phyloP scores from a whole-genome alignment of 2,329 filamentous ascomycete genomes.

The Orbilia javanica region DNA sequence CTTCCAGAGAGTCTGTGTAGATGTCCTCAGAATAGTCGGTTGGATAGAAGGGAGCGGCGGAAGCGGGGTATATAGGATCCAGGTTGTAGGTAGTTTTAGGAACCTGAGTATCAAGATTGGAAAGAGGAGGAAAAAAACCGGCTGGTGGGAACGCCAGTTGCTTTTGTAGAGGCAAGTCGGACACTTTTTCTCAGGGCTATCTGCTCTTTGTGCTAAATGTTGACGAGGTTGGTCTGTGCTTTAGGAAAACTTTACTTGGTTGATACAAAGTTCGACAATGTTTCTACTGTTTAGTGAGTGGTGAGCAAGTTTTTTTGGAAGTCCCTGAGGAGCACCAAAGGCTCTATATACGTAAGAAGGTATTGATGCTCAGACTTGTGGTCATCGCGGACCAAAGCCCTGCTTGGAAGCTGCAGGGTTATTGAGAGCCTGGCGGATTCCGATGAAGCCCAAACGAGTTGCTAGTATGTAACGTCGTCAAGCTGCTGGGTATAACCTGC shows the following conservation, averaged over 20 bases:
- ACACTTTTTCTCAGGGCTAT: constrained; percentile 54
- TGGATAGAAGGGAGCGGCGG: constrained; percentile 32
- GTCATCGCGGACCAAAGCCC: not conserved
- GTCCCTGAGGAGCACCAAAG: constrained; percentile 21
- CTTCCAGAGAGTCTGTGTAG: constrained; percentile 12
- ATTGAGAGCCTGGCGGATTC: constrained; percentile 23
- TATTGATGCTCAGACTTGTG: constrained; percentile 18
- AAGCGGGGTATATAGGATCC: constrained; percentile 52
- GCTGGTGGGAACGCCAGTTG: constrained; percentile 46
- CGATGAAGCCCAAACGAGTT: constrained; percentile 25
- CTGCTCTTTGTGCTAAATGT: constrained; percentile 37
- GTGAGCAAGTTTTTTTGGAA: constrained; percentile 43
- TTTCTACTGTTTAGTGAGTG: constrained; percentile 39
- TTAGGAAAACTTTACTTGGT: constrained; percentile 49
- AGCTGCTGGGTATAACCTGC: constrained; percentile 16
- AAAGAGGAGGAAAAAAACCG: constrained; percentile 56
- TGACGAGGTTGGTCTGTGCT: constrained; percentile 46
- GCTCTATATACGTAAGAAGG: constrained; percentile 49
- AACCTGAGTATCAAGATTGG: constrained; percentile 54
- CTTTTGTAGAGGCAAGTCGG: constrained; percentile 58
- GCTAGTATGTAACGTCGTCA: constrained; percentile 30
- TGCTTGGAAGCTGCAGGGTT: constrained; percentile 28
- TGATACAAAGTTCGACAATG: constrained; percentile 48
- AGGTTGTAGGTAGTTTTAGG: constrained; percentile 45
- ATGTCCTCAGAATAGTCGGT: constrained; percentile 43